Conservation (phyloP, 1,139 yeast genomes). For the Suhomyces bribrorum region DNA sequence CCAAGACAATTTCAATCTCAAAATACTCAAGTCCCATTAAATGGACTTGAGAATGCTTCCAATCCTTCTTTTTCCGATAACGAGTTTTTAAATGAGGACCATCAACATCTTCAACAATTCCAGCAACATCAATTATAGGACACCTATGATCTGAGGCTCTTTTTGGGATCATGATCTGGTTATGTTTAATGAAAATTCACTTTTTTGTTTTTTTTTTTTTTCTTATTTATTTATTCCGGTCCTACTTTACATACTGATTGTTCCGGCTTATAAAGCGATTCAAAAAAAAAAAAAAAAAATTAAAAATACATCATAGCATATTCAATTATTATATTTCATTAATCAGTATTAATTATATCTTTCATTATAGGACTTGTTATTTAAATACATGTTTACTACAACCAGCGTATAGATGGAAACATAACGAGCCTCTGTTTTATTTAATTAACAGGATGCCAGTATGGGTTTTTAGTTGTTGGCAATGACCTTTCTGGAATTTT, state of each 20-base stretch:
- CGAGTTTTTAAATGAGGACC: constrained; percentile 28
- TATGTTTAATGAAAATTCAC: constrained; percentile 10
- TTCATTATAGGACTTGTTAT: constrained; percentile 7
- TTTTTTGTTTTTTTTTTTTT: constrained; percentile 1
- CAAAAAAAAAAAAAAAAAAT: constrained; percentile 3
- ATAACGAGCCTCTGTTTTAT: too few species aligned
- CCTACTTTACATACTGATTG: constrained; percentile 9
- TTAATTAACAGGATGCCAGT: too few species aligned
- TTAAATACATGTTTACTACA: background rate
- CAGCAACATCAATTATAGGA: constrained; percentile 9
- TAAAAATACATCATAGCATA: constrained; percentile 11
- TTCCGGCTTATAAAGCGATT: background rate
- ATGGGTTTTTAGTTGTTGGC: too few species aligned
- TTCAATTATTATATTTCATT: constrained; percentile 11
- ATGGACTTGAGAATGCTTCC: constrained; percentile 24
- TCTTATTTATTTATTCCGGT: constrained; percentile 11
- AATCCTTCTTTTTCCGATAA: constrained; percentile 30
- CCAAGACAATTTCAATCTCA: constrained; percentile 53
- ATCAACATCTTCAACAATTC: constrained; percentile 12
- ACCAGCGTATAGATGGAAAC: too few species aligned
- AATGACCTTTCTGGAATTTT: too few species aligned
- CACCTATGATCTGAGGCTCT: background rate
- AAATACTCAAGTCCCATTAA: constrained; percentile 17
- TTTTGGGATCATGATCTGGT: constrained; percentile 5
- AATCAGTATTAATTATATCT: constrained; percentile 13